Evolutionary conservation across 2,329 filamentous ascomycete species (phyloP).

Genomic region (Talaromyces sp.): DNA sequence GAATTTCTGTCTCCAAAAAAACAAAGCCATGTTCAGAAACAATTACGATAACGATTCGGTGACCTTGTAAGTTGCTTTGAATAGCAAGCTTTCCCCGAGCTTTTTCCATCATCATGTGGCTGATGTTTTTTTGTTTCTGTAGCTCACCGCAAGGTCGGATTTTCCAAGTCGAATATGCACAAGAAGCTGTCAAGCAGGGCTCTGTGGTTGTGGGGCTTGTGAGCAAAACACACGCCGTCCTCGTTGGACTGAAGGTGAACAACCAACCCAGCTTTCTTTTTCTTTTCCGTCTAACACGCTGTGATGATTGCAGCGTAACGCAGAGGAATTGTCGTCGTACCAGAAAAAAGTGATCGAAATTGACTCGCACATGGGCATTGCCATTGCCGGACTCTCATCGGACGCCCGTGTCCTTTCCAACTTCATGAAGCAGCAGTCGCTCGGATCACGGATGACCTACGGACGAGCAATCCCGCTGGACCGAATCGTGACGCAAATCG

Average conservation of each 20-base stretch:
- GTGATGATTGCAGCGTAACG: conserved; percentile 66
- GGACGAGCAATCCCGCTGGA: conserved; percentile 87
- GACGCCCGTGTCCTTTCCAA: conserved; percentile 98
- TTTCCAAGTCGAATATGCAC: conserved; percentile 99
- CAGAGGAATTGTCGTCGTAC: conserved; percentile 98
- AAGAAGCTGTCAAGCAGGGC: conserved; percentile 97
- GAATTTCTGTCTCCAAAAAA: background rate
- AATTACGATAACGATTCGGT: conserved; percentile 99
- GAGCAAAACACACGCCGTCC: conserved; percentile 95
- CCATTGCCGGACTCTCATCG: conserved; percentile 92
- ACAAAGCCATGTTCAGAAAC: conserved; percentile 84
- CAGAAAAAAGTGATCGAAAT: conserved; percentile 98
- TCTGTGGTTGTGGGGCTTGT: conserved; percentile 95
- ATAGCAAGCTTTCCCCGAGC: background rate
- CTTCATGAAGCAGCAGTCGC: conserved; percentile 99
- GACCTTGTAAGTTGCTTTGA: conserved; percentile 71
- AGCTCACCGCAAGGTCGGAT: conserved; percentile 98
- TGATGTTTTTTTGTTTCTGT: conserved; percentile 17
- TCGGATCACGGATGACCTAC: conserved; percentile 92
- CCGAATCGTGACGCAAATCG: conserved; percentile 85
- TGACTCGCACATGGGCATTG: conserved; percentile 91
- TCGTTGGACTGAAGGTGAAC: conserved; percentile 89
- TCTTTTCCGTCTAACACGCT: background rate
- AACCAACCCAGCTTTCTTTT: background rate
- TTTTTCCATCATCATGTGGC: conserved; percentile 3